Evolutionary conservation across 108 stramenopile genomes (phyloP), one percentile per base, ranked within the genome.

Genomic region (Pseudonitzschia pungens): DNA sequence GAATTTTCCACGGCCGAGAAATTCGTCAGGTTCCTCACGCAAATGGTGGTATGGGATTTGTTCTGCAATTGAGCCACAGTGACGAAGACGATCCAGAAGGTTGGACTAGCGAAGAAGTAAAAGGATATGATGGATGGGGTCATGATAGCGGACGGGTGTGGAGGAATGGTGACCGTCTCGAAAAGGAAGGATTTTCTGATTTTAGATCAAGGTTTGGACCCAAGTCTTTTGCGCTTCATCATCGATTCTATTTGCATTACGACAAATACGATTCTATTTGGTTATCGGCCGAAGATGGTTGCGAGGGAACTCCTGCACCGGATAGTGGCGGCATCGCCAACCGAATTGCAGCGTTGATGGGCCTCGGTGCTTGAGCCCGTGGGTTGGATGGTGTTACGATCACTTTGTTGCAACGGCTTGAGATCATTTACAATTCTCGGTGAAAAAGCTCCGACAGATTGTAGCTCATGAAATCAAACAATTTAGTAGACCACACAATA

Each of bases 271-370:
- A 77, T 43, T 60, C 73, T 28, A 73, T 92, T 69, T 92, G 91
- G 91, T 67, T 92, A 36, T 81, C 82, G 55, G 91, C 91, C 9
- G 91, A 92, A 68, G 91, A 92, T 82, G 91, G 91, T 26, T 92
- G 91, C 53, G 91, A 92, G 70, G 91, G 91, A 27, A 87, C 82
- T 22, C 84, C 87, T 16, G 71, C 60, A 71, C 60, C 60, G 6
- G 33, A 33, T 40, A 64, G 64, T 26, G 50, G 44, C 22, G 44
- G 66, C 14, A 29, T 67, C 11, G 66, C 28, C 26, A 67, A 67
- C 24, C 66, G 66, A 12, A 67, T 67, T n/a, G 44, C 66, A 9
- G 7, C 66, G n/a, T 45, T 67, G 12, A 67, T 67, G 66, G 66
- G 66, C 21, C n/a, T 67, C 6, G 42, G 60, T 16, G 54, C 54